A percentile compares a stretch with the other conserved stretches of the same genome.
These are phyloP conservation scores for Epichloe uncinata DNA, from an alignment of 2,329 filamentous ascomycete species.

Conservation along the genomic window DNA sequence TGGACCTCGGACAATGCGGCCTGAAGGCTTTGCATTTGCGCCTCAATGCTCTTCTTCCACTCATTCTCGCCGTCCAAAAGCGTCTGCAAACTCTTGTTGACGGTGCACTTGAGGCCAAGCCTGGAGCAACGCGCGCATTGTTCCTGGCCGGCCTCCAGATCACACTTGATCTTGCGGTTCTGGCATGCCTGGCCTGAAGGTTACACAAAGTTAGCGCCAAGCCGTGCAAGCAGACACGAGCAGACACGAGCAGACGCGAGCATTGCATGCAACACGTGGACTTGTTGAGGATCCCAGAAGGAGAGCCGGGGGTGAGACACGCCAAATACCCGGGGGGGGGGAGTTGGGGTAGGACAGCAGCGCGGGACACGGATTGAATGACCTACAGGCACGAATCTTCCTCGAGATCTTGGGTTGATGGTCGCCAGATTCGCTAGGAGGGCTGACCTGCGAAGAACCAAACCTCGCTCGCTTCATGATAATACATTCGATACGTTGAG, in stretches of 20 bases:
- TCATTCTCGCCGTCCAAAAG: conserved; percentile 39
- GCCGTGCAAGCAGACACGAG: neutral
- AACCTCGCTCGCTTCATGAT: conserved; percentile 13
- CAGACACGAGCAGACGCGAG: neutral
- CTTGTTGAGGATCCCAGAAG: neutral
- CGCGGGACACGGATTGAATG: conserved; percentile 6
- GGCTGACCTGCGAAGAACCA: conserved; percentile 9
- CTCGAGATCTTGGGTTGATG: conserved; percentile 18
- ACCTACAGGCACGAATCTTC: conserved; percentile 20
- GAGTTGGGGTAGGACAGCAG: neutral
- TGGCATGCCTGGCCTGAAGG: conserved; percentile 31
- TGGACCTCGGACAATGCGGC: conserved; percentile 16
- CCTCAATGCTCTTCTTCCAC: conserved; percentile 23
- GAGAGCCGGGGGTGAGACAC: neutral
- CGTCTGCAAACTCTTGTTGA: conserved; percentile 42
- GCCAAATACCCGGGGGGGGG: neutral
- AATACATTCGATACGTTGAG: conserved; percentile 1
- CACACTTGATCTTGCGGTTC: conserved; percentile 41
- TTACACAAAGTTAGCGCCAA: conserved; percentile 1
- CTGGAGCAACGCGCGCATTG: conserved; percentile 36
- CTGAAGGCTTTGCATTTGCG: conserved; percentile 14
- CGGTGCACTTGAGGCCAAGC: conserved; percentile 35
- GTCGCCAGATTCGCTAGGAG: conserved; percentile 3
- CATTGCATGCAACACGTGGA: neutral
- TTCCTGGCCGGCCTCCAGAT: conserved; percentile 29